A percentile compares a stretch with the other conserved stretches of the same genome.
Conservation (phyloP, 768 basidiomycete genomes). For the Rhodotorula graminis region DNA sequence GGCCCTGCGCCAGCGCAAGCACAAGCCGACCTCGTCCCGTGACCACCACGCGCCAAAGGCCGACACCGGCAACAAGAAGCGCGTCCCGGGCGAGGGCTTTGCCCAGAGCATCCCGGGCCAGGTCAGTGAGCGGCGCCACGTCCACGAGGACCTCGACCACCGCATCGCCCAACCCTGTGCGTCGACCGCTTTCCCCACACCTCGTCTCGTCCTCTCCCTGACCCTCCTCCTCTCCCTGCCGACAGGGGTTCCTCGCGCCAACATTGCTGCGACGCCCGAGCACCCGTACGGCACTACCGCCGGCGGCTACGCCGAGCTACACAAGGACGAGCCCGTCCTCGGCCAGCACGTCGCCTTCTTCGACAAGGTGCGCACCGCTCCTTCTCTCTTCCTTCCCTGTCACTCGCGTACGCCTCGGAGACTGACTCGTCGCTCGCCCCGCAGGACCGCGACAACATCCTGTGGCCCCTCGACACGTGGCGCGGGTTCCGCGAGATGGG, state of each 20-base stretch:
- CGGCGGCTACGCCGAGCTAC: conserved; percentile 11
- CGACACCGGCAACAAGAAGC: not conserved
- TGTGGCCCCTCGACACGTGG: conserved; percentile 53
- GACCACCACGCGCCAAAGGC: not conserved
- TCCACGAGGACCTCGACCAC: conserved; percentile 18
- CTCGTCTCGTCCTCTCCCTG: not conserved
- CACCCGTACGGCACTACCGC: conserved; percentile 20
- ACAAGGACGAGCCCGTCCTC: conserved; percentile 23
- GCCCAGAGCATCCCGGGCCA: conserved; percentile 9
- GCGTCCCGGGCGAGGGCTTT: conserved; percentile 2
- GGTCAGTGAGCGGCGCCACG: not conserved
- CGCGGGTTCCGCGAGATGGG: conserved; percentile 51
- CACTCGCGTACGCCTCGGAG: not conserved
- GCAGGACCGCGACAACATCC: conserved; percentile 48
- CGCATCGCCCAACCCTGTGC: conserved; percentile 21
- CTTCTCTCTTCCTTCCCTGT: not conserved
- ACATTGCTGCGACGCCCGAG: conserved; percentile 26
- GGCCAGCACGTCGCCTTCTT: conserved; percentile 34
- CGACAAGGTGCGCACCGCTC: conserved; percentile 2
- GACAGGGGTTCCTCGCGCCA: conserved; percentile 16
- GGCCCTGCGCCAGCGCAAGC: not conserved
- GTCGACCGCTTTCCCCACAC: conserved; percentile 12
- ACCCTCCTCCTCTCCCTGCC: no score
- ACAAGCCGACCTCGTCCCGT: not conserved
- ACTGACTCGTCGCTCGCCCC: no score